Conservation (phyloP, 2,329 filamentous ascomycete genomes). For the Lasiodiplodia hormozganensis region DNA sequence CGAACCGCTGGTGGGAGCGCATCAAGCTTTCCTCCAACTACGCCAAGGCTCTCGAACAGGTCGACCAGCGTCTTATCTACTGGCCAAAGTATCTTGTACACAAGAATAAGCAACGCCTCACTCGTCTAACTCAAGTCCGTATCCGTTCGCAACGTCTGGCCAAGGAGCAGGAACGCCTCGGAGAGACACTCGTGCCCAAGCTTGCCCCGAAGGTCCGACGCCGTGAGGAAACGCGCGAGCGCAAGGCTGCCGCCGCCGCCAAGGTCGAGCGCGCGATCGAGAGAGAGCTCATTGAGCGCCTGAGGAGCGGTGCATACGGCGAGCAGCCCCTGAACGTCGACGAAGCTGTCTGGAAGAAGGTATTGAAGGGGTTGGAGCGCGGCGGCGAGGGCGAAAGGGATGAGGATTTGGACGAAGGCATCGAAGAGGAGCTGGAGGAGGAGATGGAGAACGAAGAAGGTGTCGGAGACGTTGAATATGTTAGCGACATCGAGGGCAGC, state of each 20-base stretch:
- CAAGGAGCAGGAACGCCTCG: conserved; percentile 86
- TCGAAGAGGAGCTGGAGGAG: conserved; percentile 73
- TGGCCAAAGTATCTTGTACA: conserved; percentile 93
- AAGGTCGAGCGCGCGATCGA: conserved; percentile 97
- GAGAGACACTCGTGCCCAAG: conserved; percentile 86
- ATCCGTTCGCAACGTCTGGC: conserved; percentile 79
- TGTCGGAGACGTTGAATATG: conserved; percentile 85
- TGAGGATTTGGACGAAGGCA: conserved; percentile 86
- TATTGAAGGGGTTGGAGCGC: conserved; percentile 86
- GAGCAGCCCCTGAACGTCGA: conserved; percentile 90
- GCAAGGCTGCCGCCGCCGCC: conserved; percentile 65
- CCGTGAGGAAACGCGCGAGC: conserved; percentile 56
- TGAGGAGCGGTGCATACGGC: conserved; percentile 92
- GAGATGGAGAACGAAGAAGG: conserved; percentile 71
- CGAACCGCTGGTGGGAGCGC: conserved; percentile 78
- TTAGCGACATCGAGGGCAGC: conserved; percentile 83
- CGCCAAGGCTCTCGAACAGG: conserved; percentile 82
- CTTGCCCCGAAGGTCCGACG: conserved; percentile 84
- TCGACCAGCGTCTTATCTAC: conserved; percentile 75
- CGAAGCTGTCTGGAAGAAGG: conserved; percentile 96
- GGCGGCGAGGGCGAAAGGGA: conserved; percentile 83
- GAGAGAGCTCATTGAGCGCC: conserved; percentile 87
- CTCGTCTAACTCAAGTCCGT: conserved; percentile 87
- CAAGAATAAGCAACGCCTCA: conserved; percentile 96
- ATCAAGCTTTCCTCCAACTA: conserved; percentile 93